Base-by-base conservation (phyloP, 1,139 yeast species). In the Debaryomyces singareniensis region DNA sequence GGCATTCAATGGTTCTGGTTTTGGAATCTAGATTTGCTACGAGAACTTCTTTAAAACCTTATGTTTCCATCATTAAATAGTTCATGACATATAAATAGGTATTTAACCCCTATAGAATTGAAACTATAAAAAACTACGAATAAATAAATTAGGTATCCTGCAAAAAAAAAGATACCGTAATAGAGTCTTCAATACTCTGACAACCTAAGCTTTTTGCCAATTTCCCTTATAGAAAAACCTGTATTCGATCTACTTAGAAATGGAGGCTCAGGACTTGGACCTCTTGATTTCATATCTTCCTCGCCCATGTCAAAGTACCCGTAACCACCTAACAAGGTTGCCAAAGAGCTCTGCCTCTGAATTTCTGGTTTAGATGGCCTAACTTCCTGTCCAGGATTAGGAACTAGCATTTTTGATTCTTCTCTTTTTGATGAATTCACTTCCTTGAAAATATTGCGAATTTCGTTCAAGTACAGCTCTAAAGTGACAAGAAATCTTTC, bases 231-330 rank as follows among this genome's bases (percentile, higher is more conserved):
- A 5, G 78, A 68, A 39, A 74, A 73, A 5, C 70, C 71, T 35
- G 64, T 54, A 37, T 56, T 60, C 38, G 52, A 54, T 40, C 68
- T 62, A 36, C 58, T 55, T 46, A 57, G 61, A 54, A 65, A 64
- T 38, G 78, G 77, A 5, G 78, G 78, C 43, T 77, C 86, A 1
- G 86, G 86, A n/a, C 78, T 66, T 25, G 71, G 73, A 3, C 84
- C 83, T 42, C 86, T 65, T 3, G 85, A 75, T 44, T 80, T 76
- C 39, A 79, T 76, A 36, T 68, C 71, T 29, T 78, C 78, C 30
- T 78, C 87, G 31, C 83, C 84, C 59, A 79, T 68, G 49, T 78
- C 87, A 44, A 79, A 79, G 53, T 79, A 79, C 5, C 86, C 86
- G 47, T 83, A 83, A 1, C 94, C 94, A 34, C 93, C 91, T 33